Evolutionary conservation across 1,139 yeast species (phyloP), one percentile per base, ranked within the genome.

Genomic region (Pichia kudriavzevii): DNA sequence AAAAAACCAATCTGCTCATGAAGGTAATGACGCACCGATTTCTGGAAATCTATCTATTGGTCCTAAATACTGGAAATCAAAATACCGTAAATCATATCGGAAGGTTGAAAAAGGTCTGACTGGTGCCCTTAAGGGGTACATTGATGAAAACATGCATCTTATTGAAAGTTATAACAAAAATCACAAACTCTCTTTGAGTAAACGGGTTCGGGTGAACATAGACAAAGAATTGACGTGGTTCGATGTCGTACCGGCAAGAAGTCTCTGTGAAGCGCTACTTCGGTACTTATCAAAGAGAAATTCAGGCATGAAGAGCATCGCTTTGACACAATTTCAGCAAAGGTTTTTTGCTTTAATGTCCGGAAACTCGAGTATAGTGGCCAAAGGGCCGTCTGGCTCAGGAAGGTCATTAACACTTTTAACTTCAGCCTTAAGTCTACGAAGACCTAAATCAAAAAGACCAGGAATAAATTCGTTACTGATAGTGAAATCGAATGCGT

Each of bases 361-460:
- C 2, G 46, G 48, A 1, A 32, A 36, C 29, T 35, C 50, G 18
- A 53, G 58, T 30, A 43, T 56, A 1, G 32, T 57, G 2, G 53
- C 59, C 1, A 49, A 53, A 20, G 53, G 53, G 3, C 47, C 52
- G 5, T 48, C 46, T 13, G 60, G 60, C 1, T 38, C 48, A n/a
- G 62, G 62, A n/a, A 46, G 43, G 26, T 46, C 58, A 1, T 28
- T 47, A 12, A 41, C 55, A 1, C 13, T 56, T 11, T 26, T 55
- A 7, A 23, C 47, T 11, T 46, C 55, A 16, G 54, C 56, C 2
- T 40, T 58, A 26, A 37, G 43, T 15, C 27, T 45, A 7, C 45
- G 44, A 22, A 41, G 59, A 30, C 38, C 44, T 2, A 24, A 29
- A 3, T 39, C 38, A 3, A 40, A 51, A 26, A 53, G 52, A 1